phyloP scores from a whole-genome alignment of 2,329 filamentous ascomycete genomes.

The Erysiphe neolycopersici region DNA sequence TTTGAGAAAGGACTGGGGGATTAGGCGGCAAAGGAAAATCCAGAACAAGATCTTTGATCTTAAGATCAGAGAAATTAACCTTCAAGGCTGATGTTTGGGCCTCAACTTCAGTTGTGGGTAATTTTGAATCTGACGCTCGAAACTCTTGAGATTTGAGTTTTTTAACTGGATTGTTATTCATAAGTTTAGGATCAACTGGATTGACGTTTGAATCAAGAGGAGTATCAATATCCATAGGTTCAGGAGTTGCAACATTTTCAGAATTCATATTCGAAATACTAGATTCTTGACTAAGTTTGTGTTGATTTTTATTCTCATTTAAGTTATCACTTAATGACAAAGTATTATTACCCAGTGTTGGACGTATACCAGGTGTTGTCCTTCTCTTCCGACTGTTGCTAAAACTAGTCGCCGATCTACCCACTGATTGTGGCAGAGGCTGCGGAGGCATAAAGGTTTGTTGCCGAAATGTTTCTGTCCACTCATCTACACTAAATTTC shows the following conservation, averaged over 20 bases:
- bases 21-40: constrained; percentile 22
- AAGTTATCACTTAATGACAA: background rate
- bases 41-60: constrained; percentile 23
- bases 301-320: constrained; percentile 8
- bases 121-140: constrained; percentile 17
- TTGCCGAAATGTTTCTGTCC: constrained; percentile 11
- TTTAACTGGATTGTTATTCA: constrained; percentile 22
- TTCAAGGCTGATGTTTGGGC: constrained; percentile 3
- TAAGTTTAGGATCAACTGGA: background rate
- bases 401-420: background rate
- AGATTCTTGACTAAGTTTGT: background rate
- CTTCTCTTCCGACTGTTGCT: background rate
- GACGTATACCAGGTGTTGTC: background rate
- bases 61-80: constrained; percentile 20
- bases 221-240: constrained; percentile 39
- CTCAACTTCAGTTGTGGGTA: constrained; percentile 2
- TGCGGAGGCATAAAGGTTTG: constrained; percentile 12
- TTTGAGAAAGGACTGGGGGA: constrained; percentile 11
- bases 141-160: constrained; percentile 19
- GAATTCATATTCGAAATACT: background rate
- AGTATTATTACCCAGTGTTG: background rate
- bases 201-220: constrained; percentile 13
- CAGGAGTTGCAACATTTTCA: constrained; percentile 17
- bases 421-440: background rate
- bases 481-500: constrained; percentile 12